Evolutionary conservation across 192 early-diverging fungal genomes (phyloP).

Genomic region (Podila clonocystis): DNA sequence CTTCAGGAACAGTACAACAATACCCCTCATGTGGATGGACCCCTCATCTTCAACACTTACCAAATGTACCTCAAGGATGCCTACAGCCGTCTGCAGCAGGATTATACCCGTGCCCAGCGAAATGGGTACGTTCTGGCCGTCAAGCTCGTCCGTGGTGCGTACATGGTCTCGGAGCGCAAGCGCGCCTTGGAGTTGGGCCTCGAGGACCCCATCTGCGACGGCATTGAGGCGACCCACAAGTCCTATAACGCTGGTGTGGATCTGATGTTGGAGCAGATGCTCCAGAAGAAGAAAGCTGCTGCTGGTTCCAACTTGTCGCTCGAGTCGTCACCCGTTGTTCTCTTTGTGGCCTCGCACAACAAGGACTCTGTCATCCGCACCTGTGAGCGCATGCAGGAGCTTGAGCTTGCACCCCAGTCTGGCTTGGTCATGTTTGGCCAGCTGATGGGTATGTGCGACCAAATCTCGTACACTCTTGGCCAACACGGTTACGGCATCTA

Average conservation of each 20-base stretch:
- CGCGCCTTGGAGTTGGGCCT: constrained; percentile 74
- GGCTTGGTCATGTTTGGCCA: constrained; percentile 90
- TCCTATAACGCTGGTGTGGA: constrained; percentile 83
- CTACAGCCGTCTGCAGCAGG: constrained; percentile 64
- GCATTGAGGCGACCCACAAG: constrained; percentile 80
- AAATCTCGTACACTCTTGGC: constrained; percentile 84
- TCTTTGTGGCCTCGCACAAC: constrained; percentile 94
- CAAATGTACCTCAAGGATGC: constrained; percentile 92
- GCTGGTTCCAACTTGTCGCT: constrained; percentile 12
- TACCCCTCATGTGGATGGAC: constrained; percentile 43
- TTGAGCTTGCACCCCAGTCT: constrained; percentile 60
- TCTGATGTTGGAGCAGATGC: constrained; percentile 71
- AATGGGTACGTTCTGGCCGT: constrained; percentile 79
- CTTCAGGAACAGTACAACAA: constrained; percentile 79
- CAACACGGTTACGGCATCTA: constrained; percentile 77
- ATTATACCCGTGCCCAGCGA: constrained; percentile 74
- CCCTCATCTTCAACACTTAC: constrained; percentile 92
- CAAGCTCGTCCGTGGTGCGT: constrained; percentile 78
- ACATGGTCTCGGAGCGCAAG: constrained; percentile 64
- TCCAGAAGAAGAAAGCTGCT: background rate
- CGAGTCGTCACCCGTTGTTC: constrained; percentile 62
- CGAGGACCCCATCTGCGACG: constrained; percentile 83
- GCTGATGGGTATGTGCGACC: constrained; percentile 94
- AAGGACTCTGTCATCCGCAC: constrained; percentile 74
- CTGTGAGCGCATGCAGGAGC: constrained; percentile 65